Conservation (phyloP, 2,329 filamentous ascomycete genomes). For the Hymenoscyphus salicellus region DNA sequence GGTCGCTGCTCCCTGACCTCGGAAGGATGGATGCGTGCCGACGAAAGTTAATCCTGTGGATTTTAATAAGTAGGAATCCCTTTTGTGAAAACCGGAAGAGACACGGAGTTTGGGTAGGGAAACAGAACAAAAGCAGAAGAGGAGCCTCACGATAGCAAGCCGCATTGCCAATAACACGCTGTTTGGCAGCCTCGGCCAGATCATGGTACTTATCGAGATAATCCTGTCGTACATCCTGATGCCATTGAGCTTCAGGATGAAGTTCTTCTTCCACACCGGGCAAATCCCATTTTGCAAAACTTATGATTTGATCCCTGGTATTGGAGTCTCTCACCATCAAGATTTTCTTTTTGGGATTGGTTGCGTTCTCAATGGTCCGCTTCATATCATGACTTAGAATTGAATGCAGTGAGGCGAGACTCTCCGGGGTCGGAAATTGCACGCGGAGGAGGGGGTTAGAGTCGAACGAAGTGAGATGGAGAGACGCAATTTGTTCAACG, state of each 20-base stretch:
- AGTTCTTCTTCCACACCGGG: constrained; percentile 14
- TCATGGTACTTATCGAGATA: constrained; percentile 25
- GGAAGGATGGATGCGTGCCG: constrained; percentile 25
- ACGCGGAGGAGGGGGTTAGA: constrained; percentile 27
- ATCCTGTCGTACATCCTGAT: constrained; percentile 19
- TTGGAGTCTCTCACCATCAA: constrained; percentile 26
- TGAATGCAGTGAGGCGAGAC: constrained; percentile 18
- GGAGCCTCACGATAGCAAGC: constrained; percentile 31
- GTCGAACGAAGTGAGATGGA: constrained; percentile 35
- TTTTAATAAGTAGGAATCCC: background rate
- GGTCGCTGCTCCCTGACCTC: constrained; percentile 28
- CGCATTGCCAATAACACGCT: constrained; percentile 22
- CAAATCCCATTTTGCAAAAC: constrained; percentile 34
- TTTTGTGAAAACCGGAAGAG: background rate
- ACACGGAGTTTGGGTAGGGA: background rate
- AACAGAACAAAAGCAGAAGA: background rate
- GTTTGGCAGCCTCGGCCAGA: constrained; percentile 23
- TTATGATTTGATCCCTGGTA: constrained; percentile 21
- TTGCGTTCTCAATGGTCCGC: constrained; percentile 13
- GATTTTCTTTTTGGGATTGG: constrained; percentile 20
- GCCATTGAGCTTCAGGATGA: constrained; percentile 19
- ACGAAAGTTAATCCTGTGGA: constrained; percentile 29
- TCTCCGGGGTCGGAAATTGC: constrained; percentile 29
- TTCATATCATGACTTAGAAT: constrained; percentile 25
- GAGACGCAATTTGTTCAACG: constrained; percentile 26